These are phyloP conservation scores for Epichloe hybrida DNA, from an alignment of 2,329 filamentous ascomycete genomes.

Conservation along the genomic window DNA sequence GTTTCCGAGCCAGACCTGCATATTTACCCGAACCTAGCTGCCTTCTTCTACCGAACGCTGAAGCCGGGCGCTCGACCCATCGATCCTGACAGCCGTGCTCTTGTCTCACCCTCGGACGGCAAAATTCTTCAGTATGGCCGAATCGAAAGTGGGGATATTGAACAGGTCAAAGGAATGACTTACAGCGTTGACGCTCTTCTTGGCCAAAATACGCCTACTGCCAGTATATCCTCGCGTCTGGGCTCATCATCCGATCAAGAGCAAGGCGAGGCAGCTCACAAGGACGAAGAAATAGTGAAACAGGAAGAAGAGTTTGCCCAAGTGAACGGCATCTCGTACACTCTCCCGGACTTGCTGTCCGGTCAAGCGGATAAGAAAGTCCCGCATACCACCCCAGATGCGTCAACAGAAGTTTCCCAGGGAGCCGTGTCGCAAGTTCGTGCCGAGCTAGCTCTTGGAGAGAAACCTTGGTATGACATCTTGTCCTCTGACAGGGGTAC, in stretches of 20 bases:
- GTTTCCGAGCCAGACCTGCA: slow-evolving; percentile 80
- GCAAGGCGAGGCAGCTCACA: slow-evolving; percentile 18
- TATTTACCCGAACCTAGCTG: slow-evolving; percentile 79
- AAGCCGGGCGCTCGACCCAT: slow-evolving; percentile 81
- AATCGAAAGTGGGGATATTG: slow-evolving; percentile 87
- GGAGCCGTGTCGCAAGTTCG: slow-evolving; percentile 72
- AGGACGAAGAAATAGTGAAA: slow-evolving; percentile 54
- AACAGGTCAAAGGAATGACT: slow-evolving; percentile 97
- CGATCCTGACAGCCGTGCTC: slow-evolving; percentile 63
- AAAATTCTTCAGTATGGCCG: slow-evolving; percentile 82
- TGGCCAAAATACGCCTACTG: slow-evolving; percentile 47
- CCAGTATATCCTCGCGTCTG: slow-evolving; percentile 30
- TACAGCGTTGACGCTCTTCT: slow-evolving; percentile 90
- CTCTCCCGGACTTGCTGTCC: slow-evolving; percentile 73
- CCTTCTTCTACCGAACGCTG: slow-evolving; percentile 92
- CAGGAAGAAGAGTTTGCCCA: slow-evolving; percentile 85
- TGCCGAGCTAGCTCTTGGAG: slow-evolving; percentile 66
- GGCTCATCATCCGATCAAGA: slow-evolving; percentile 12
- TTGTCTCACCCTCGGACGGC: slow-evolving; percentile 83
- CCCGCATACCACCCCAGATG: slow-evolving; percentile 50
- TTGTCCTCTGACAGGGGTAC: slow-evolving; percentile 49
- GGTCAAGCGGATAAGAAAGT: slow-evolving; percentile 40
- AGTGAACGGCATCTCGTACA: slow-evolving; percentile 93
- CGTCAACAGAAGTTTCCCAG: slow-evolving; percentile 49
- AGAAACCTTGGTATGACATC: slow-evolving; percentile 57